phyloP scores from a whole-genome alignment of 768 basidiomycete genomes.

The Lentinula lateritia region DNA sequence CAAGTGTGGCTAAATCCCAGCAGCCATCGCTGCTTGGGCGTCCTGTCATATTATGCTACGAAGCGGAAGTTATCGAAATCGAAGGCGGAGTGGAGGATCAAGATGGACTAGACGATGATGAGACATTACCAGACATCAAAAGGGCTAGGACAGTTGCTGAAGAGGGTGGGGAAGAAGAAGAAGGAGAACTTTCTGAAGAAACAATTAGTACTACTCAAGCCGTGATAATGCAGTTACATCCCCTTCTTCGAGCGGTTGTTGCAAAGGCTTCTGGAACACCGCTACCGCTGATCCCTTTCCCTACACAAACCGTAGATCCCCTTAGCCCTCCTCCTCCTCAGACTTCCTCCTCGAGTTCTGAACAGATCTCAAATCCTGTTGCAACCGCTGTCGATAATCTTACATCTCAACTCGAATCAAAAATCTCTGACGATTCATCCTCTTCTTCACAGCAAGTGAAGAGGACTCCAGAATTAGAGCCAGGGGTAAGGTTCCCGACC shows the following conservation, averaged over 20 bases:
- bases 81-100: constrained; percentile 31
- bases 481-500: neutral
- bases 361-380: neutral
- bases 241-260: constrained; percentile 52
- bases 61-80: constrained; percentile 59
- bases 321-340: neutral
- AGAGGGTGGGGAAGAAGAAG: constrained; percentile 36
- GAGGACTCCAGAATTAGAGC: neutral
- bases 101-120: constrained; percentile 30
- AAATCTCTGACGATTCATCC: neutral
- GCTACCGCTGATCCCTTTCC: neutral
- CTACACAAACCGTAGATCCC: neutral
- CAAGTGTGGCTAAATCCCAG: constrained; percentile 30
- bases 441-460: neutral
- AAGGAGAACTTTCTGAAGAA: constrained; percentile 52
- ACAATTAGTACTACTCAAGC: constrained; percentile 46
- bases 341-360: neutral
- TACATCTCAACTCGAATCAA: neutral
- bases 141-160: constrained; percentile 54
- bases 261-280: constrained; percentile 35
- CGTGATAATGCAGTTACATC: constrained; percentile 49
- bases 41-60: constrained; percentile 37
- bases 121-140: constrained; percentile 50
- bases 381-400: neutral
- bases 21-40: neutral